A percentile compares a stretch with the other conserved stretches of the same genome.
These are phyloP conservation scores for Epichloe coenophiala DNA, from an alignment of 2,329 filamentous ascomycete species.

Conservation along the genomic window DNA sequence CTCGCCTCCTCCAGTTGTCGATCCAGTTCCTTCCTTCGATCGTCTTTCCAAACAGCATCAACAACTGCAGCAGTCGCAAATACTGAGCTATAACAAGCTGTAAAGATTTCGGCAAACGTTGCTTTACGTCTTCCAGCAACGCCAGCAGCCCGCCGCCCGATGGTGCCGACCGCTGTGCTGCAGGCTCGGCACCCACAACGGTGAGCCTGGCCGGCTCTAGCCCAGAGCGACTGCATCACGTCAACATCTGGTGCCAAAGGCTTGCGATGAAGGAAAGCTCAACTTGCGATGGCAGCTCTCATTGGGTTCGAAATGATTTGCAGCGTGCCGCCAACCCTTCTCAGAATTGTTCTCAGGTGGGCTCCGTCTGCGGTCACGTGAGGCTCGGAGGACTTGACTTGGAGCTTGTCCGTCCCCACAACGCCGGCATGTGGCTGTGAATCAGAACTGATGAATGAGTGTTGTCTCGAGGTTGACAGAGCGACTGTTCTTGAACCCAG, in stretches of 20 bases:
- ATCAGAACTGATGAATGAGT: too few relatives aligned
- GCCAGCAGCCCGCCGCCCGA: conserved; percentile 38
- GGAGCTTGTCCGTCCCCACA: too few relatives aligned
- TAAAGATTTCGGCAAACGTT: conserved; percentile 42
- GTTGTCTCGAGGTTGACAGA: too few relatives aligned
- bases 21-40: conserved; percentile 47
- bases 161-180: conserved; percentile 32
- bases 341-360: too few relatives aligned
- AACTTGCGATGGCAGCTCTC: neutral
- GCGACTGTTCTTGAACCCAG: neutral
- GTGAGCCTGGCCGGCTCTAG: conserved; percentile 49
- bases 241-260: neutral
- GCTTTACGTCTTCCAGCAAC: conserved; percentile 34
- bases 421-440: too few relatives aligned
- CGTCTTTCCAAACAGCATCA: conserved; percentile 47
- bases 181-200: conserved; percentile 52
- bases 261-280: neutral
- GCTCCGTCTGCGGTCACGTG: neutral
- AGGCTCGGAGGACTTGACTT: neutral
- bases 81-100: conserved; percentile 54
- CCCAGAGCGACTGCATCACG: conserved; percentile 56
- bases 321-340: too few relatives aligned
- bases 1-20: conserved; percentile 41
- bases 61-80: conserved; percentile 50
- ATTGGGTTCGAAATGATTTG: neutral